phyloP scores from a whole-genome alignment of 441 rosid species.

The Erodium texanum region DNA sequence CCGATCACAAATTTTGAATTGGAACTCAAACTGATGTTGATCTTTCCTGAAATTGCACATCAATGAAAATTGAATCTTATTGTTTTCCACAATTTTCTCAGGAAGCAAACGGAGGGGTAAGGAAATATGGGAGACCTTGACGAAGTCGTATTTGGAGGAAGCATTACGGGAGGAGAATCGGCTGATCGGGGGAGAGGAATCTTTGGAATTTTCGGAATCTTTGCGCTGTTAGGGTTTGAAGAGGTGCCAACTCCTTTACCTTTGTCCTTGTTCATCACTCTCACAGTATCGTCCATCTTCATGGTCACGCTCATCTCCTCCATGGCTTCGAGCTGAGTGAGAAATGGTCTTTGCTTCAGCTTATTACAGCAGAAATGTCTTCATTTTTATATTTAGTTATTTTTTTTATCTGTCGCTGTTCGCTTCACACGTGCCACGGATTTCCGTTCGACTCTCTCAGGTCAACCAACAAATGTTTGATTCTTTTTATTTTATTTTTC shows the following conservation, averaged over 20 bases:
- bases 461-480: too few species aligned
- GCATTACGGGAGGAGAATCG: conserved; percentile 73
- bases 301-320: not conserved
- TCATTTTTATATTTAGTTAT: too few species aligned
- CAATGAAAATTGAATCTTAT: not conserved
- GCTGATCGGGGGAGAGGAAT: conserved; percentile 29
- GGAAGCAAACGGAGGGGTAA: not conserved
- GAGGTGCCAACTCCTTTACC: conserved; percentile 18
- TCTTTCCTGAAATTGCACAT: not conserved
- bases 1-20: not conserved
- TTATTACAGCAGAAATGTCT: not conserved
- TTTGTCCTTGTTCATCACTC: conserved; percentile 21
- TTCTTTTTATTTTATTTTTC: too few species aligned
- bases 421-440: not conserved
- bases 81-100: not conserved
- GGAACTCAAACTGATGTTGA: conserved; percentile 1
- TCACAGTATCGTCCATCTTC: not conserved
- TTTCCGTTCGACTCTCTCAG: too few species aligned
- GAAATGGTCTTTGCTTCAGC: not conserved
- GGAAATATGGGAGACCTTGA: conserved; percentile 44
- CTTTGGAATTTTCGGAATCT: conserved; percentile 14
- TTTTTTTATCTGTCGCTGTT: not conserved
- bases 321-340: not conserved
- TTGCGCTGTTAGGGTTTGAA: conserved; percentile 21
- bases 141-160: conserved; percentile 95